Evolutionary conservation across 2,329 filamentous ascomycete species (phyloP), one percentile per base, ranked within the genome.

Genomic region (Phialemonium atrogriseum): DNA sequence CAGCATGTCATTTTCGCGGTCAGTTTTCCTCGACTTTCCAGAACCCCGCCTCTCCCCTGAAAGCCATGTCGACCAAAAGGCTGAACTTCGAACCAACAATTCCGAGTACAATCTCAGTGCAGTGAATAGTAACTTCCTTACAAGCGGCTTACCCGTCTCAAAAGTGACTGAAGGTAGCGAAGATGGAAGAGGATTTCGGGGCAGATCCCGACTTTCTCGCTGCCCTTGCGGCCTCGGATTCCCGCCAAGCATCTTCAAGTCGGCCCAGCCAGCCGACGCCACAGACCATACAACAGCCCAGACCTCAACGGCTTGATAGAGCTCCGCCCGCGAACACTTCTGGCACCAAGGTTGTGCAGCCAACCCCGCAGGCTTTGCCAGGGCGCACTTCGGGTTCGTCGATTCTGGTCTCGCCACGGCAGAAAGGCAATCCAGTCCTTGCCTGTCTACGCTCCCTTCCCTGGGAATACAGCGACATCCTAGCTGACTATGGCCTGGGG

Each of bases 381-480:
- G 71, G 75, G 39, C 64, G 65, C 28, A 64, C 64, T 7, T 59
- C 75, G 2, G 80, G 82, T 4, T 86, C 84, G 11, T 77, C 82
- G 5, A 94, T 96, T 43, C 70, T 94, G 13, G 88, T 96, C 18
- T 95, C 88, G 21, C 81, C 85, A 11, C 78, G 88, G 24, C 88
- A 98, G 56, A 93, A 94, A 58, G 91, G 89, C 39, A 98, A 98
- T 48, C 91, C 91, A 0, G 83, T 96, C 30, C 64, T 98, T 18
- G 82, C 84, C 33, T 77, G 80, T 56, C 74, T 98, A 46, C 80
- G 81, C 38, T 79, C 82, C 1, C 69, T 93, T 36, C 75, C 87
- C 1, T 98, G 91, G 91, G 91, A 98, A 58, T 96, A 94, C 57
- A 88, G 85, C 39, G 89, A 96, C 50, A 94, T 94, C n/a, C 80